Evolutionary conservation across 371 early-diverging fungal genomes (phyloP), one percentile per base, ranked within the genome.

Genomic region (Nosema muscidifuracis): DNA sequence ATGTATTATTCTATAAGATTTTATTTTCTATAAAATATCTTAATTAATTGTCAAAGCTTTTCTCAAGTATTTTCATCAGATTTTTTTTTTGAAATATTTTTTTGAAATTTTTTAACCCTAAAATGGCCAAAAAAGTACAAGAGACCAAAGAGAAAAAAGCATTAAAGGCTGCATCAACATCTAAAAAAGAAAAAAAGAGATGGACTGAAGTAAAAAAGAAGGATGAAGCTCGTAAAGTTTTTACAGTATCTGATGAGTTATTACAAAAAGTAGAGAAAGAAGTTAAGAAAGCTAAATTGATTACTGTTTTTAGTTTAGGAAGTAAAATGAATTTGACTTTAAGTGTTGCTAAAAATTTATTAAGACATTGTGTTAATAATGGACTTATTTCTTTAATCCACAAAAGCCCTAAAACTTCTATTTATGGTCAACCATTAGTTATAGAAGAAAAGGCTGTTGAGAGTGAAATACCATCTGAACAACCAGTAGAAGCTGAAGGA

Each of bases 181-280:
- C 75, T 58, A 66, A 67, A 42, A 77, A 81, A 65, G 78, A 75
- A 44, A 67, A 72, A 36, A 81, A 81, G 77, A 81, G 77, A 68
- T 81, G 82, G 82, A 57, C 70, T 28, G 72, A 64, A 20, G 62
- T 61, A 40, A 74, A 67, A 50, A 73, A 43, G 55, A 77, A 76
- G 43, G 82, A 77, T n/a, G 75, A 66, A 26, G 36, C 40, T 16
- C 24, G 71, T 22, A 79, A 68, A 65, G 34, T 22, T 0, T 76
- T 73, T 31, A 71, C 69, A 13, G 73, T 79, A 13, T 57, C 63
- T 38, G 73, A 75, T 38, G 79, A 78, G 9, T 18, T 73, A 6
- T 70, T 77, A 30, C 33, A 58, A 20, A 81, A 79, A 63, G 76
- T 81, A 66, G 75, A 70, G 55, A 78, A 79, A 60, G 82, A 81